Base-by-base conservation (phyloP, 805 yeast species). In the Dipodascus geniculatus region DNA sequence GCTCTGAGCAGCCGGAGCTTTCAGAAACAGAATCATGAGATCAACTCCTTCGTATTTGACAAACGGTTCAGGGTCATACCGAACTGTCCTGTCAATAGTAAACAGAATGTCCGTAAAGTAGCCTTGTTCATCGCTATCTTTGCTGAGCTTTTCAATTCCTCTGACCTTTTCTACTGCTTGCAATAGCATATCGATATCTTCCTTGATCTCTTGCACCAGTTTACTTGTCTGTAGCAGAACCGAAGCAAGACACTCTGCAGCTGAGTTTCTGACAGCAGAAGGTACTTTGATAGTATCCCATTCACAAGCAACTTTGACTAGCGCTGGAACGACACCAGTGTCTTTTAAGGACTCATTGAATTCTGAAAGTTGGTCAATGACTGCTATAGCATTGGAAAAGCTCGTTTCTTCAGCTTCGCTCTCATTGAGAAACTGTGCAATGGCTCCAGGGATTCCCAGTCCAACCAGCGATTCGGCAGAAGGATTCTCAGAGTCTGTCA, bases 1-100 rank as follows among this genome's bases (percentile, higher is more conserved):
- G 20, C 4, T 6, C 14, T 38, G 44, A n/a, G 44, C 6, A 11
- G 17, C 4, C 20, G 17, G 6, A 16, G 51, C 54, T 6, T 23
- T 50, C n/a, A 53, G 17, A n/a, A 60, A 48, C 9, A 58, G 35
- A 2, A 57, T 22, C 56, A 60, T 24, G 8, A 60, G 54, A 48
- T 60, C 62, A 4, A 58, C 49, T 3, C 61, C 63, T 47, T 60
- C 63, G 3, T n/a, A 23, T 2, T 56, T 51, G 9, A 55, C 35
- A 51, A 60, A 56, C 16, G 14, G 22, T 38, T 53, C 48, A 8
- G 23, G 11, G 11, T 19, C 50, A 17, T 48, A 48, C 3, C 49
- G 19, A 11, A 44, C 54, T 17, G 53, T 49, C 3, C 49, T 22
- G 17, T 51, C 17, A 2, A 59, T 33, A 11, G 31, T 28, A 23